A percentile compares a stretch with the other conserved stretches of the same genome.
These are phyloP conservation scores for Sordariomycetes sp. DNA, from an alignment of 2,329 filamentous ascomycete species.

Conservation along the genomic window DNA sequence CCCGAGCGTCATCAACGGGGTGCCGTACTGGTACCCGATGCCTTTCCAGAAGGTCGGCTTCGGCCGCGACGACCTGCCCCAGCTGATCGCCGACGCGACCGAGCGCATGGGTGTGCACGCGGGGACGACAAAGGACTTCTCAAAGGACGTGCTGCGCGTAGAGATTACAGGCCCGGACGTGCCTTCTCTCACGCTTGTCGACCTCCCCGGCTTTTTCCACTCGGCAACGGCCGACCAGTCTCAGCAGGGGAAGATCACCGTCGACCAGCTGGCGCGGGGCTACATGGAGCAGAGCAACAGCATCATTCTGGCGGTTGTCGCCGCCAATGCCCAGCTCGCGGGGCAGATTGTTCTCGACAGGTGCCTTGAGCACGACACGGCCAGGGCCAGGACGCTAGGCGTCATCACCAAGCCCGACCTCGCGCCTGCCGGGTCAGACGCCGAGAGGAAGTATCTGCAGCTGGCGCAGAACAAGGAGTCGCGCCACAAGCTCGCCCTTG, in stretches of 20 bases:
- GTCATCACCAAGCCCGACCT: slow-evolving; percentile 48
- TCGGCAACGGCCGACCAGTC: slow-evolving; percentile 20
- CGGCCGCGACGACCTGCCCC: slow-evolving; percentile 26
- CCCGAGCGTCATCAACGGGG: slow-evolving; percentile 6
- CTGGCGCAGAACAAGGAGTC: slow-evolving; percentile 20
- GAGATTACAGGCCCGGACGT: slow-evolving; percentile 31
- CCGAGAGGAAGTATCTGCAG: slow-evolving; percentile 25
- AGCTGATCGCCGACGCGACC: slow-evolving; percentile 41
- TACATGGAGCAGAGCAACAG: slow-evolving; percentile 50
- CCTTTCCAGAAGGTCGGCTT: slow-evolving; percentile 19
- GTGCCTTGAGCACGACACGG: slow-evolving; percentile 28
- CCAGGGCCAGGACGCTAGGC: slow-evolving; percentile 36
- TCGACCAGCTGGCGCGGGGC: slow-evolving; percentile 25
- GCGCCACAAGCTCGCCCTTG: slow-evolving; percentile 22
- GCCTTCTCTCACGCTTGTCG: slow-evolving; percentile 39
- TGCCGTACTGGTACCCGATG: slow-evolving; percentile 10
- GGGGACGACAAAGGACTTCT: slow-evolving; percentile 21
- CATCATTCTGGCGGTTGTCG: slow-evolving; percentile 46
- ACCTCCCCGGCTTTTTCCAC: slow-evolving; percentile 37
- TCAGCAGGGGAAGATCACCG: slow-evolving; percentile 15
- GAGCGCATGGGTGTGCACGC: slow-evolving; percentile 32
- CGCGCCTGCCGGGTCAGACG: slow-evolving; percentile 21
- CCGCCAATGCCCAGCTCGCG: slow-evolving; percentile 35
- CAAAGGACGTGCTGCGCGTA: slow-evolving; percentile 32
- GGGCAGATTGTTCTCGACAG: slow-evolving; percentile 39